Evolutionary conservation across 768 basidiomycete species (phyloP), one percentile per base, ranked within the genome.

Genomic region (Melanogaster broomeanus): DNA sequence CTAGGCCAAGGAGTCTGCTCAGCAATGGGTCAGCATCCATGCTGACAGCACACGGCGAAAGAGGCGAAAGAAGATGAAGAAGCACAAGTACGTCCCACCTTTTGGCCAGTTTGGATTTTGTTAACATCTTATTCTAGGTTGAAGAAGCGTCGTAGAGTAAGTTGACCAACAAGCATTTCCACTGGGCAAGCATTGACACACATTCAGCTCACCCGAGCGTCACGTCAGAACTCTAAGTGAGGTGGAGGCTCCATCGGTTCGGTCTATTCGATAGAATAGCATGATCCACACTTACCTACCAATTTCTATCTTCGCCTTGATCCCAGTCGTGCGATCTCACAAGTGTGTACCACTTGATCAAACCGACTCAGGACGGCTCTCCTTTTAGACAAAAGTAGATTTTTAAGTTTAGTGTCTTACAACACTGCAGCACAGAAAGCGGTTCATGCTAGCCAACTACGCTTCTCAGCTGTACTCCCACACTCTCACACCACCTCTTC

Each of bases 1-100:
- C 48, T 70, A 77, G 65, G 79, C 79, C 46, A 76, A 78, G 51
- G 75, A 81, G 58, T 71, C 77, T 59, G 78, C 82, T 15, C 78
- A 77, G 65, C 81, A 83, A 52, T 85, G 79, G 78, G 77, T 83
- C 57, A 78, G 81, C 39, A 78, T 90, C 15, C 69, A 83, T 66
- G 76, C 90, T 72, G 91, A 93, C 61, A 92, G 90, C 59, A 84
- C 83, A 25, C 88, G 86, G 76, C 81, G 90, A 69, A 93, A 93
- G 78, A 79, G 83, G 60, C 77, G 83, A 77, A 88, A 85, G 84
- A 96, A 95, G 84, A 96, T 96, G 86, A 92, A 88, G 81, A 96
- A 94, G 74, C 93, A 96, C 70, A 95, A 95, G 92, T 93, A 64
- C 71, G 89, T 78, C 24, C 24, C 22, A 48, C 8, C 38, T 39